Evolutionary conservation across 2,329 filamentous ascomycete genomes (phyloP), one percentile per base, ranked within the genome.

Genomic region (Trichoderma cornu-damae): DNA sequence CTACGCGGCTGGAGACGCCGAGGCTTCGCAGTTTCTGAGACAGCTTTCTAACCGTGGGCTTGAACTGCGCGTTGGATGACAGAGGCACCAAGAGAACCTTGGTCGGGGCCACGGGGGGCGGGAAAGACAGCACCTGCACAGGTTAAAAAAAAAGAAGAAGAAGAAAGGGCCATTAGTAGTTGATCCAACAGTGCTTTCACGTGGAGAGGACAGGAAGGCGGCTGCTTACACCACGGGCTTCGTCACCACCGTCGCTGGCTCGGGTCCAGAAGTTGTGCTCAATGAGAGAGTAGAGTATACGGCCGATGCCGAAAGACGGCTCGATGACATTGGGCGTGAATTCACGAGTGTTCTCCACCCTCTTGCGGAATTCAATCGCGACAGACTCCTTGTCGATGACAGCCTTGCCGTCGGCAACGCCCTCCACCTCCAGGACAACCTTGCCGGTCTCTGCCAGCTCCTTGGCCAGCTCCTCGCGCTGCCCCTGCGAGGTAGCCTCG

Each of bases 231-330:
- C 88, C 88, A 70, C 92, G 89, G 54, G 90, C 87, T 72, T 94
- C 91, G 49, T 76, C 83, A 53, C 73, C 86, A 51, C 85, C 72
- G 7, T 75, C 82, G 59, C 71, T 79, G 55, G 71, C 79, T 62
- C 94, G 88, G 54, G 86, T 90, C 93, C 94, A 99, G 82, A 92
- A 99, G 71, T 83, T 86, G 75, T 99, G 94, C 77, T 99, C 94
- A 69, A 96, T 88, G 67, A 99, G 77, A 60, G 88, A 86, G 78
- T 96, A 97, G 59, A 97, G 78, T 61, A 97, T 96, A 66, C 93
- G 85, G 60, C 93, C 94, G 68, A 97, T 96, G 79, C 93, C 93
- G 67, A 97, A 99, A 0, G 93, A 97, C 1, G 93, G 94, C 77
- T 99, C 94, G 65, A 97, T 95, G 47, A 96, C 91, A 69, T 96